Percentiles rank a stretch among this genome's conserved stretches.
Evolutionary conservation across 2,329 filamentous ascomycete species (phyloP).

Genomic region (Stachybotrys chartarum): DNA sequence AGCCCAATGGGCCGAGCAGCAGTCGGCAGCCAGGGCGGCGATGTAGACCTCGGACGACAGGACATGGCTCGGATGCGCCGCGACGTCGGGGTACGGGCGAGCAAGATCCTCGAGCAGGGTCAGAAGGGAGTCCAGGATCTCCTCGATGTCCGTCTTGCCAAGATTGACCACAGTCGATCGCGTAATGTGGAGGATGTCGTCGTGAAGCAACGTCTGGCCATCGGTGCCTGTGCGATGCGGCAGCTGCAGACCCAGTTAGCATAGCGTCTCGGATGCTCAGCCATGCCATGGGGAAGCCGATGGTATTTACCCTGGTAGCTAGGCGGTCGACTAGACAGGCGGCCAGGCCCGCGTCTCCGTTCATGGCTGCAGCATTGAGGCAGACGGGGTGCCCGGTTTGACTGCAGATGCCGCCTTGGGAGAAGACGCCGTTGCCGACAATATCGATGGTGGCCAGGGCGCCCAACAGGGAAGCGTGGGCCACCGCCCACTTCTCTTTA

Average conservation of each 20-base stretch:
- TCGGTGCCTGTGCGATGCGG: constrained; percentile 56
- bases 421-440: neutral
- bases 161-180: constrained; percentile 55
- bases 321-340: constrained; percentile 56
- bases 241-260: constrained; percentile 33
- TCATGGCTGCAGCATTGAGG: constrained; percentile 34
- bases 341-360: constrained; percentile 52
- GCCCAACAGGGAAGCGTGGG: neutral
- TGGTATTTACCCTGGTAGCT: constrained; percentile 46
- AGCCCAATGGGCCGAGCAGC: constrained; percentile 55
- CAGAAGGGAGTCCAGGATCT: constrained; percentile 51
- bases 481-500: neutral
- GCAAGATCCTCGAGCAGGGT: constrained; percentile 51
- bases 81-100: constrained; percentile 43
- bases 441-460: neutral
- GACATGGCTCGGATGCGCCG: constrained; percentile 50
- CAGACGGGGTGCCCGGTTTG: neutral
- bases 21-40: constrained; percentile 57
- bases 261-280: neutral
- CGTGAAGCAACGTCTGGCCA: constrained; percentile 48
- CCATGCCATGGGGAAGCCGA: no score
- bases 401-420: neutral
- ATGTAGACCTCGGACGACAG: constrained; percentile 59
- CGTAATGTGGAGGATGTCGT: constrained; percentile 55
- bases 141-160: constrained; percentile 44